These are phyloP conservation scores for Camelina laxa DNA, from an alignment of 345 rosid genomes.

Conservation along the genomic window DNA sequence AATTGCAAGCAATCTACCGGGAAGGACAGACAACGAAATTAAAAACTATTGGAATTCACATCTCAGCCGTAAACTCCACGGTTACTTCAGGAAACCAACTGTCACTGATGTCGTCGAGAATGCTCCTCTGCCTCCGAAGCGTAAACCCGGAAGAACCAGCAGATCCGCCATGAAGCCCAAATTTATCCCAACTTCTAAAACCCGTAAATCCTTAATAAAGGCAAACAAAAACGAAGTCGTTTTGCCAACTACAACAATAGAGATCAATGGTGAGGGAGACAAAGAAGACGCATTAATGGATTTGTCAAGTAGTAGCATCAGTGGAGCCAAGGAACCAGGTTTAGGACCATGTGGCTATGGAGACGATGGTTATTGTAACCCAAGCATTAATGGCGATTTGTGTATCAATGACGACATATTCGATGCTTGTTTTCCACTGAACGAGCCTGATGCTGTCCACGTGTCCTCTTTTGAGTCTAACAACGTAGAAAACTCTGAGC, in stretches of 20 bases:
- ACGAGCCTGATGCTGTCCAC: constrained; percentile 15
- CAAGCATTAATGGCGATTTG: constrained; percentile 27
- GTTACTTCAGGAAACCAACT: constrained; percentile 22
- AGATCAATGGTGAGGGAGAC: background rate
- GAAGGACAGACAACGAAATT: constrained; percentile 76
- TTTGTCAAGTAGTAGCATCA: constrained; percentile 15
- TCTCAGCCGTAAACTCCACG: constrained; percentile 56
- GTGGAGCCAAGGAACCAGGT: constrained; percentile 26
- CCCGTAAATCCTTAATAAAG: background rate
- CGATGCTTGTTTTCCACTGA: constrained; percentile 17
- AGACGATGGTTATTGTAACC: background rate
- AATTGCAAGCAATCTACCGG: constrained; percentile 65
- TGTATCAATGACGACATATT: constrained; percentile 18
- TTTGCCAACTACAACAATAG: background rate
- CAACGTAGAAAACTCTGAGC: background rate
- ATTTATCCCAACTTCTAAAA: background rate
- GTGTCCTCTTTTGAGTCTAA: constrained; percentile 10
- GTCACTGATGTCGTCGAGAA: constrained; percentile 14
- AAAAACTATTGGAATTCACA: constrained; percentile 80
- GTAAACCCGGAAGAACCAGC: constrained; percentile 30
- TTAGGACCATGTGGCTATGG: constrained; percentile 18
- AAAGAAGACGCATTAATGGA: constrained; percentile 16
- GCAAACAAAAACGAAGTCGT: background rate
- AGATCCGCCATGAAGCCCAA: constrained; percentile 39
- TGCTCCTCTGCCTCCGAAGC: constrained; percentile 19